Evolutionary conservation across 192 early-diverging fungal species (phyloP).

Genomic region (Coemansia sp.): DNA sequence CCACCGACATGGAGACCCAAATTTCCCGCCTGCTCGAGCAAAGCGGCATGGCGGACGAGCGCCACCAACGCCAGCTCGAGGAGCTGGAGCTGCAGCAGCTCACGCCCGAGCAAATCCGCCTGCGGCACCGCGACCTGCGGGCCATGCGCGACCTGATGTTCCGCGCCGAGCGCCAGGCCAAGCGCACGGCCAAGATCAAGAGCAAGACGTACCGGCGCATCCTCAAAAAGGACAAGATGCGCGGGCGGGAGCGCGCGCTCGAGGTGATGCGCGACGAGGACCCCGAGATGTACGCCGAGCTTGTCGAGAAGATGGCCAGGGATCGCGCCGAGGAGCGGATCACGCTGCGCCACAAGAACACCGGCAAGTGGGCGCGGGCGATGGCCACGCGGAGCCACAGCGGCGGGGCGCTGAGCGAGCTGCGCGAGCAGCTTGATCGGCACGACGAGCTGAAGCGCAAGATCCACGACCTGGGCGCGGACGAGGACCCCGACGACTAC

Average conservation of each 20-base stretch:
- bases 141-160: conserved; percentile 93
- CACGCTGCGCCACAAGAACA: conserved; percentile 90
- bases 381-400: conserved; percentile 62
- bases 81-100: conserved; percentile 82
- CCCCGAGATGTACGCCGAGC: conserved; percentile 51
- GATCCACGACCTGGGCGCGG: conserved; percentile 67
- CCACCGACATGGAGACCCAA: conserved; percentile 67
- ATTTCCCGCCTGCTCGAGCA: conserved; percentile 66
- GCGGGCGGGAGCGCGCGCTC: conserved; percentile 57
- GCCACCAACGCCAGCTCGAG: conserved; percentile 70
- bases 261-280: conserved; percentile 70
- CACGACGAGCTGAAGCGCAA: conserved; percentile 75
- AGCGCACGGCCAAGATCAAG: conserved; percentile 95
- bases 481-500: conserved; percentile 51
- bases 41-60: conserved; percentile 70
- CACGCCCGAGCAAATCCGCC: conserved; percentile 74
- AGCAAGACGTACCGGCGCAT: conserved; percentile 92
- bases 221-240: conserved; percentile 71
- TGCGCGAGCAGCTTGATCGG: conserved; percentile 78
- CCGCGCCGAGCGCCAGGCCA: conserved; percentile 85
- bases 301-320: conserved; percentile 38
- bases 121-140: conserved; percentile 71
- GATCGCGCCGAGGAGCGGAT: conserved; percentile 85
- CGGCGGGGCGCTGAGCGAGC: conserved; percentile 65
- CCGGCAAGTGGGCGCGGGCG: conserved; percentile 92